phyloP scores from a whole-genome alignment of 139 green algal species.

The Axilococcus clingmanii region DNA sequence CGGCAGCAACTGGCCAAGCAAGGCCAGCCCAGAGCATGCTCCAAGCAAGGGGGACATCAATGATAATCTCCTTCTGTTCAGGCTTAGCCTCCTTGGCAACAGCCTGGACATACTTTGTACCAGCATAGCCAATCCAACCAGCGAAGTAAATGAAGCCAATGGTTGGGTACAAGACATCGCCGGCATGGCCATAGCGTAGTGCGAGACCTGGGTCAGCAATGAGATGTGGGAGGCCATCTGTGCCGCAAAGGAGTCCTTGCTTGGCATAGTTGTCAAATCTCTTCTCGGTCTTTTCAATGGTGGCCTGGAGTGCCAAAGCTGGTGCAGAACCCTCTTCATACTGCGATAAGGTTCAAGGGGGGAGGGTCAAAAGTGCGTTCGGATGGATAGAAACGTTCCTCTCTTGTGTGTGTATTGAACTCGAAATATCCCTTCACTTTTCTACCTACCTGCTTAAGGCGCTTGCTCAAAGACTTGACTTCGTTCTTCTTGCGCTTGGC shows the following conservation, averaged over 20 bases:
- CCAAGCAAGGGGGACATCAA: conserved; percentile 83
- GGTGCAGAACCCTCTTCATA: conserved; percentile 84
- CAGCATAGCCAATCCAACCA: conserved; percentile 92
- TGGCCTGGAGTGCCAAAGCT: conserved; percentile 83
- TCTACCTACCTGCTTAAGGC: conserved; percentile 61
- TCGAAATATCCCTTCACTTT: neutral
- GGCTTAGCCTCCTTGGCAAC: conserved; percentile 56
- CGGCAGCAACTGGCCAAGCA: conserved; percentile 68
- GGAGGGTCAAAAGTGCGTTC: neutral
- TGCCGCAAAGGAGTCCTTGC: conserved; percentile 89
- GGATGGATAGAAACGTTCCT: neutral
- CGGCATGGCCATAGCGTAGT: conserved; percentile 83
- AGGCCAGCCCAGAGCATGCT: conserved; percentile 49
- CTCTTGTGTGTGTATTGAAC: neutral
- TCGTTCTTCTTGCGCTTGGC: conserved; percentile 91
- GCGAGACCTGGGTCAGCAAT: conserved; percentile 95
- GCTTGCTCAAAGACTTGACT: conserved; percentile 76
- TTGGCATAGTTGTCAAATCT: conserved; percentile 90
- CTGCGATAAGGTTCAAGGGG: too few species aligned
- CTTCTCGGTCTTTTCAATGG: conserved; percentile 86
- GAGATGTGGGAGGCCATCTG: conserved; percentile 94
- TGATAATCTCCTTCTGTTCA: conserved; percentile 96
- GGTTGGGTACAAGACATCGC: conserved; percentile 90
- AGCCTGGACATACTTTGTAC: conserved; percentile 79
- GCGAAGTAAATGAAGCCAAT: conserved; percentile 97